Conservation (phyloP, 2,329 filamentous ascomycete species). For the Ophiosphaerella korrae region DNA sequence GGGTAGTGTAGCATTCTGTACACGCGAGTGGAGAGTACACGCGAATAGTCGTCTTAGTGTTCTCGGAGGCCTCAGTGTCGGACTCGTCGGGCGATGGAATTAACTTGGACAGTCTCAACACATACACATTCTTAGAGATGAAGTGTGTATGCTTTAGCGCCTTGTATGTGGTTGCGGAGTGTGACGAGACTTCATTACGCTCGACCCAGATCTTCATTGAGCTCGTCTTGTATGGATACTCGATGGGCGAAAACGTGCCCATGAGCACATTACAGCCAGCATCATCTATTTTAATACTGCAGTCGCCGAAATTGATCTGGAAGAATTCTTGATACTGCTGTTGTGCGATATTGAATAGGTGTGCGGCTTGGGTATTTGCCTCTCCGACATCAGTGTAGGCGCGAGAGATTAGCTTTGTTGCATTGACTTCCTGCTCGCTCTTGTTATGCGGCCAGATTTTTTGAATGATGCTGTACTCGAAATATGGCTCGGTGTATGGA, state of each 20-base stretch:
- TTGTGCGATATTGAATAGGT: conserved; percentile 5
- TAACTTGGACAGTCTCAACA: conserved; percentile 27
- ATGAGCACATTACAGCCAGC: conserved; percentile 12
- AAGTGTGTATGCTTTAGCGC: conserved; percentile 8
- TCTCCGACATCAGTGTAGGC: conserved; percentile 15
- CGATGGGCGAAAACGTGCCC: conserved; percentile 10
- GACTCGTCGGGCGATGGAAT: conserved; percentile 2
- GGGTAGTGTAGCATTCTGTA: conserved; percentile 29
- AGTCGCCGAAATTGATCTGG: conserved; percentile 6
- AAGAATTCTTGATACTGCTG: conserved; percentile 9
- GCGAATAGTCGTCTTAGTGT: conserved; percentile 5
- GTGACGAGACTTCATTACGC: conserved; percentile 15
- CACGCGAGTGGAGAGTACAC: conserved; percentile 13
- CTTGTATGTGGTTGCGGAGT: conserved; percentile 10
- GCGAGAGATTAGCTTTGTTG: conserved; percentile 8
- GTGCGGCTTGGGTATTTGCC: conserved; percentile 24
- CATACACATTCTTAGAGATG: conserved; percentile 26
- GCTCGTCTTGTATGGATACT: conserved; percentile 12
- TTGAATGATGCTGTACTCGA: conserved; percentile 30
- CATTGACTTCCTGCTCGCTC: neutral
- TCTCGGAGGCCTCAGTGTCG: neutral
- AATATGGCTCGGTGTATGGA: conserved; percentile 23
- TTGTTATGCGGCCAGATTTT: conserved; percentile 15
- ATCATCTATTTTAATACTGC: conserved; percentile 10
- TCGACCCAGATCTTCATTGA: conserved; percentile 26